phyloP scores from a whole-genome alignment of 116 monocot genomes.

The Cymodocea nodosa region DNA sequence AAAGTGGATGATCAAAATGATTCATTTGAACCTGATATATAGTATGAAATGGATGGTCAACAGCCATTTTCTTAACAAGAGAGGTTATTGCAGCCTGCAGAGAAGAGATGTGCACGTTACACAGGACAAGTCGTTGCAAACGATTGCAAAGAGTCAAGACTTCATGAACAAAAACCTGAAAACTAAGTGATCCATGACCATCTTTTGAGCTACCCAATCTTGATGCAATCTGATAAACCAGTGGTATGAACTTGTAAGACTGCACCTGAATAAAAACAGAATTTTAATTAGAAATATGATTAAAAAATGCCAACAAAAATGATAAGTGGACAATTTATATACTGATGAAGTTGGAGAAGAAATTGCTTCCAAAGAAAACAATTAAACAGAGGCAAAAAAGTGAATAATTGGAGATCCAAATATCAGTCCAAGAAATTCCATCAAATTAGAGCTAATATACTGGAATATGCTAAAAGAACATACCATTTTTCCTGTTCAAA shows the following conservation, averaged over 20 bases:
- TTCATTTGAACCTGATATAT: conserved; percentile 66
- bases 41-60: conserved; percentile 97
- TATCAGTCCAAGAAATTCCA: no score
- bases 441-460: no score
- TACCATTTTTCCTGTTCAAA: background rate
- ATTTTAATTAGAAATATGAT: background rate
- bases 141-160: background rate
- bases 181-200: conserved; percentile 55
- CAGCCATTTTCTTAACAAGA: conserved; percentile 92
- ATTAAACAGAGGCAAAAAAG: no score
- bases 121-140: background rate
- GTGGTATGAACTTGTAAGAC: conserved; percentile 84
- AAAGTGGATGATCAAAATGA: background rate
- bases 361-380: no score
- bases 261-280: conserved; percentile 47
- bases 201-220: conserved; percentile 82
- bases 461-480: no score
- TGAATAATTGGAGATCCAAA: no score
- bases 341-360: no score
- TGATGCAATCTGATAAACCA: conserved; percentile 99
- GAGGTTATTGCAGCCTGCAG: conserved; percentile 66
- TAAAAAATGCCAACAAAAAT: background rate
- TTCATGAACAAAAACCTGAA: conserved; percentile 45
- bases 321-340: background rate
- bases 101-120: background rate